Conservation (phyloP, 2,329 filamentous ascomycete species). For the Aureobasidium zeae region DNA sequence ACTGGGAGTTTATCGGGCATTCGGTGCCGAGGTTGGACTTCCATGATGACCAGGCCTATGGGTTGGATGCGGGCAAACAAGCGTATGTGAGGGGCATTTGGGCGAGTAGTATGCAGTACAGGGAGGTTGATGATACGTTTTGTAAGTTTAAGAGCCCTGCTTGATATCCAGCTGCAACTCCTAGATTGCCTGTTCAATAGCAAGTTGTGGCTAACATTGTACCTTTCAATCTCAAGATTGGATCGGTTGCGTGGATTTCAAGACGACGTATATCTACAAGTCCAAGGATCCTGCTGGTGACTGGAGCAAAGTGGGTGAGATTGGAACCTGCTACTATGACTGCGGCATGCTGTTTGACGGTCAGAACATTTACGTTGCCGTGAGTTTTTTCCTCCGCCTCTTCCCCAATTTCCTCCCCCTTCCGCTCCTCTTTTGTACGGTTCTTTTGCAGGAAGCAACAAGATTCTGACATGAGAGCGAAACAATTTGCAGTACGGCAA, state of each 20-base stretch:
- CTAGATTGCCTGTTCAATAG: too few species aligned
- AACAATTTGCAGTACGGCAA: slow-evolving; percentile 35
- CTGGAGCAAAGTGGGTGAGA: slow-evolving; percentile 34
- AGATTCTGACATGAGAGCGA: not conserved
- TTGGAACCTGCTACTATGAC: slow-evolving; percentile 48
- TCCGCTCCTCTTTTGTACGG: too few species aligned
- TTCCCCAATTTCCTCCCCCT: not conserved
- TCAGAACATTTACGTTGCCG: slow-evolving; percentile 49
- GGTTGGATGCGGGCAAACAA: slow-evolving; percentile 33
- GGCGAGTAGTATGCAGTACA: slow-evolving; percentile 47
- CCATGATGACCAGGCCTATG: slow-evolving; percentile 34
- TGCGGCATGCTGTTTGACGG: slow-evolving; percentile 50
- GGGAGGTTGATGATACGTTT: slow-evolving; percentile 40
- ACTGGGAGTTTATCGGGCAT: slow-evolving; percentile 37
- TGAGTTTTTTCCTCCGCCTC: not conserved
- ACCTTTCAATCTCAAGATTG: too few species aligned
- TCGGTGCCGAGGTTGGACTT: slow-evolving; percentile 33
- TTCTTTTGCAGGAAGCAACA: not conserved
- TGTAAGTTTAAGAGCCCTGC: too few species aligned
- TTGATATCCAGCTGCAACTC: too few species aligned
- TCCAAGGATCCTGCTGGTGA: slow-evolving; percentile 35
- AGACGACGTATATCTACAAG: slow-evolving; percentile 47
- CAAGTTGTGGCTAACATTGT: too few species aligned
- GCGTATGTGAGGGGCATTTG: slow-evolving; percentile 49
- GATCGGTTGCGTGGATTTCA: slow-evolving; percentile 47